Base-by-base conservation (phyloP, 208 protist species). In the Trypanosoma boissoni region DNA sequence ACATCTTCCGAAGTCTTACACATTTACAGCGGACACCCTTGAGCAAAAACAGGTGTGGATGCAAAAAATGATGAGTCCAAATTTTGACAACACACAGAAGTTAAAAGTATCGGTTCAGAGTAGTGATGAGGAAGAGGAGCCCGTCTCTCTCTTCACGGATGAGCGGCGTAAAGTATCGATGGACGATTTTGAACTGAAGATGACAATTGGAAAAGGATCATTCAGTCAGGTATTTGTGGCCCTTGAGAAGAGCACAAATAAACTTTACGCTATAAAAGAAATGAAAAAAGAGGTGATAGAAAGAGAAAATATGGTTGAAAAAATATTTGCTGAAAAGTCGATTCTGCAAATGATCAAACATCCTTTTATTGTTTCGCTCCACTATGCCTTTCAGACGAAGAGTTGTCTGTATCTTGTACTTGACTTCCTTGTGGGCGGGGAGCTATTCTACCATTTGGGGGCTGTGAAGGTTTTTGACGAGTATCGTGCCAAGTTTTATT, bases 341-440 rank as follows among this genome's bases (percentile, higher is more conserved):
- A 97, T 98, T 63, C 59, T 98, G n/a, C 68, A 93, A 55, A 78
- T 69, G 10, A 94, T 98, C 42, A 79, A 88, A 34, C 94, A 98
- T 69, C 94, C 95, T 24, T 98, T 97, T 61, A 91, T 99, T 49
- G 93, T 98, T 1, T 80, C 71, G 44, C 82, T 98, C n/a, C 87
- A 97, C 62, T 98, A 96, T 68, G 89, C 96, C 12, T 99, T 99
- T 65, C 96, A 99, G 69, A 97, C 91, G 20, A 71, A 83, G 31
- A 80, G 83, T 21, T 80, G 80, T 53, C 64, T 98, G 21, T 98
- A 97, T 64, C 64, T 98, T 49, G 80, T 98, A 5, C 68, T 98
- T 14, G 94, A 98, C 58, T 91, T 93, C 27, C 73, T 97, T 0
- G 76, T 83, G 39, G 96, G 96, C 20, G 96, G 96, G 27, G 86